Conservation (phyloP, 2,329 filamentous ascomycete species). For the Arthrobotrys pseudoclavata region DNA sequence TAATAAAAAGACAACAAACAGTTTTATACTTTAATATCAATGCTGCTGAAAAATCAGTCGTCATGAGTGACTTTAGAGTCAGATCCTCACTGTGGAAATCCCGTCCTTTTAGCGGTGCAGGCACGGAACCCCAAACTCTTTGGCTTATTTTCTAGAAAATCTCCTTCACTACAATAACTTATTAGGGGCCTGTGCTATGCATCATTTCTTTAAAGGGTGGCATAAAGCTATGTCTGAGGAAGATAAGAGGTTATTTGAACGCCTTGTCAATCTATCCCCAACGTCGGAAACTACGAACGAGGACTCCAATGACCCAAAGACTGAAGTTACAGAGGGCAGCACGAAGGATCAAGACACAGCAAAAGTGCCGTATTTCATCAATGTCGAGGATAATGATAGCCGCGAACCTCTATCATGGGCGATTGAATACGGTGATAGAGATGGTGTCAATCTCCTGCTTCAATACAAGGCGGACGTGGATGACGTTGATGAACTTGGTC, state of each 20-base stretch:
- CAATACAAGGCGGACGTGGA: not conserved
- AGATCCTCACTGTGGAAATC: not conserved
- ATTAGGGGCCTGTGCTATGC: not conserved
- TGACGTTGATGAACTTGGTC: constrained; percentile 3
- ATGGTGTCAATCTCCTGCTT: constrained; percentile 3
- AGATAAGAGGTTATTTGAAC: not conserved
- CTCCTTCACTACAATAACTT: not conserved
- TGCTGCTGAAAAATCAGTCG: no score
- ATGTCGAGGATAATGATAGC: constrained; percentile 21
- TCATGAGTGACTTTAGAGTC: no score
- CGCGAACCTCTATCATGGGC: constrained; percentile 23
- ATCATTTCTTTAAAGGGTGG: not conserved
- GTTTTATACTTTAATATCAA: no score
- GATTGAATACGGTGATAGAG: not conserved
- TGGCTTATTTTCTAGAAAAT: not conserved
- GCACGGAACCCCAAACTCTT: constrained; percentile 16
- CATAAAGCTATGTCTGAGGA: not conserved
- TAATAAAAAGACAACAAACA: no score
- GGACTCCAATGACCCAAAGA: not conserved
- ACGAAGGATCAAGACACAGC: not conserved
- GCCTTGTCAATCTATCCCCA: not conserved
- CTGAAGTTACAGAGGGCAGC: not conserved
- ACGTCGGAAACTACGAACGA: not conserved
- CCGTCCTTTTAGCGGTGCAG: constrained; percentile 16
- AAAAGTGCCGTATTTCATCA: constrained; percentile 1